Evolutionary conservation across 805 yeast genomes (phyloP), one percentile per base, ranked within the genome.

Genomic region (Kregervanrija delftensis): DNA sequence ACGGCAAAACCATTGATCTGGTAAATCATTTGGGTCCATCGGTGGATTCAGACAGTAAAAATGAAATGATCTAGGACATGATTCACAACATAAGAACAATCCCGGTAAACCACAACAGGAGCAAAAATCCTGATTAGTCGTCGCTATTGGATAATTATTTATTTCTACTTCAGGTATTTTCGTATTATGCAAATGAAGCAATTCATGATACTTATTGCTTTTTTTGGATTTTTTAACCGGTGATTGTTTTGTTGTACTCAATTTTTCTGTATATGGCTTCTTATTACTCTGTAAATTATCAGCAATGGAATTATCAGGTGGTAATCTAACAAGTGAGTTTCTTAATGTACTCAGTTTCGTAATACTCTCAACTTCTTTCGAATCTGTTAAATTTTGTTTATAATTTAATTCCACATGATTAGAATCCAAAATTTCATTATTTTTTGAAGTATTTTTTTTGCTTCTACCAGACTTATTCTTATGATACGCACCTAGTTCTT

Each of bases 31-130:
- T 36, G 83, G 88, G 53, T 83, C 87, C 32, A 83, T 65, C 0
- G 99, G 98, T 3, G 98, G 98, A 55, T 86, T 84, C 48, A 91
- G 76, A 61, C 99, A 91, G 5, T 86, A 72, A 58, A 93, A 88
- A 60, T 91, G 99, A 64, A 91, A 93, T 2, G 96, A 86, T 55
- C 74, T 74, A 0, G 97, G 96, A 63, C 99, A 91, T 2, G 86
- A 73, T 55, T 91, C 99, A 65, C 99, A 91, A 64, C 98, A 93
- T 17, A 91, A 69, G 55, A 91, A 89, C 28, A 86, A 73, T 11
- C 99, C 99, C 0, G 89, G 71, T 28, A 88, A 86, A 2, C 95
- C 90, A 66, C 99, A 91, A 0, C 93, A 73, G n/a, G 86, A 71
- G 58, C 99, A 91, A 61, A 74, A 90, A 61, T 91, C 99, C 49